phyloP scores from a whole-genome alignment of 441 rosid genomes.

The Aleurites moluccanus region DNA sequence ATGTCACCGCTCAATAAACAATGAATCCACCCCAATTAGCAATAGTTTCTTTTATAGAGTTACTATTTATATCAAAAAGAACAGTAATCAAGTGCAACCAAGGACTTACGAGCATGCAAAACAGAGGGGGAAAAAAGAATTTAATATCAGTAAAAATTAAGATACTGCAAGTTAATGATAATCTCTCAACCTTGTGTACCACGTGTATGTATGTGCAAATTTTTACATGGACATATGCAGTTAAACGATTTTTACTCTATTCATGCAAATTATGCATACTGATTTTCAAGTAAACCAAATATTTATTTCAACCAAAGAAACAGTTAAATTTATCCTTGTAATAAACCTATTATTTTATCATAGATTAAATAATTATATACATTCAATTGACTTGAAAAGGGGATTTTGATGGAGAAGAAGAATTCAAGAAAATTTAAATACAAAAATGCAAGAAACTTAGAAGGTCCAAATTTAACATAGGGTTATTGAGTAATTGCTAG shows the following conservation, averaged over 20 bases:
- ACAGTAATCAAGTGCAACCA: neutral
- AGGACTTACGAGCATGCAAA: neutral
- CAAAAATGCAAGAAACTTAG: too few relatives aligned
- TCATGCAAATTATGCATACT: neutral
- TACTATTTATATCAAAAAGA: neutral
- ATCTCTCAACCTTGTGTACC: neutral
- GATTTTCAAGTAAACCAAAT: neutral
- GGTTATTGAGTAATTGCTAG: too few relatives aligned
- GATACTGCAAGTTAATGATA: neutral
- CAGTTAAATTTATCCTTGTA: too few relatives aligned
- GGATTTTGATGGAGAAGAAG: too few relatives aligned
- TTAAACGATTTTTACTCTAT: neutral
- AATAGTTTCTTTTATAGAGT: neutral
- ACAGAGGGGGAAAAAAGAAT: neutral
- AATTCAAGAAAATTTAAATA: too few relatives aligned
- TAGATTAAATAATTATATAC: too few relatives aligned
- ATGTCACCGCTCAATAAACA: too few relatives aligned
- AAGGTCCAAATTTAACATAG: too few relatives aligned
- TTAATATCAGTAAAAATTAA: neutral
- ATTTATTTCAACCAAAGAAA: neutral
- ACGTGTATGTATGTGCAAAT: too few relatives aligned
- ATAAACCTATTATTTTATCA: too few relatives aligned
- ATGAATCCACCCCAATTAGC: too few relatives aligned
- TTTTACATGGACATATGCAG: neutral
- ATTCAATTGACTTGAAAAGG: too few relatives aligned